Evolutionary conservation across 768 basidiomycete species (phyloP), one percentile per base, ranked within the genome.

Genomic region (Boletellus ananas): DNA sequence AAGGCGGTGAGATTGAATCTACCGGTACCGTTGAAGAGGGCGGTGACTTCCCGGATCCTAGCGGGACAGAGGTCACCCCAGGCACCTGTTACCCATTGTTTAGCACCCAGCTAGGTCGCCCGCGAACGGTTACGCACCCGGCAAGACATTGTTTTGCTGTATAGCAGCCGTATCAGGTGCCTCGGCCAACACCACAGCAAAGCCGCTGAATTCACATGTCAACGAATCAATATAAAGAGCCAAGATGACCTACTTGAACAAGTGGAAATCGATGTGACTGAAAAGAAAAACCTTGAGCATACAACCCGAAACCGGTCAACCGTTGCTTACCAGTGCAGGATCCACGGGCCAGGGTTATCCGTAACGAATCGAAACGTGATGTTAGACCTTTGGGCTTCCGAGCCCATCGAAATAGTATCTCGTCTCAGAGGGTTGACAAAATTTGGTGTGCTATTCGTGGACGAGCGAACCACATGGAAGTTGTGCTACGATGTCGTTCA

Each of bases 341-440:
- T 69, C 78, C 81, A 84, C 3, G 78, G 78, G 11, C 85, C 85
- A 4, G 83, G 75, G 64, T 87, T 87, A 58, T 87, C 78, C 3
- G 84, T 83, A 21, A 68, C 59, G 65, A 83, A 86, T 33, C 84
- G 76, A 45, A 87, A 69, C 3, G 77, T 77, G 25, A 78, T 75
- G 58, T 77, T 66, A 62, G 77, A 64, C 0, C 49, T 51, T 64
- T 76, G 57, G 2, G 51, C 58, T 47, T 64, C 61, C 34, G 54
- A 55, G n/a, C 68, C 66, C 57, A 66, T 69, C 35, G 61, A 69
- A 27, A 67, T 54, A 0, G 64, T 65, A 42, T 74, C 73, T 14
- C 73, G 64, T 50, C 47, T 58, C n/a, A 68, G 43, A 11, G 73
- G 73, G 47, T 75, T 63, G 27, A 63, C 50, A 34, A 69, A 75